Evolutionary conservation across 1,284 basidiomycete genomes (phyloP).

Genomic region (Meira nashicola): DNA sequence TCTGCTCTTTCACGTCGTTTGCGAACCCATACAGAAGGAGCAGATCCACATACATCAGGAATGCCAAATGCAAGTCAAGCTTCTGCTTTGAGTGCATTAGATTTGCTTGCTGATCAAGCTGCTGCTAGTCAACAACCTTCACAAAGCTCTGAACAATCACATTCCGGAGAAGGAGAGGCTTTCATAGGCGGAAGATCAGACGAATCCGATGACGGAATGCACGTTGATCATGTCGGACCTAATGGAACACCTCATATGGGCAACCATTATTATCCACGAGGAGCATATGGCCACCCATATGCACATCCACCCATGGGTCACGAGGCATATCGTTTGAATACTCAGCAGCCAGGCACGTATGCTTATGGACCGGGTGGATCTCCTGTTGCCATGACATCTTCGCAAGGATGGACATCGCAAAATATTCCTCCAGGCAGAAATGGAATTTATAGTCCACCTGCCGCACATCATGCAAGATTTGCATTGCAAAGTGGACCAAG

Average conservation of each 20-base stretch:
- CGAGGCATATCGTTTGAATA: not conserved
- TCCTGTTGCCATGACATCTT: not conserved
- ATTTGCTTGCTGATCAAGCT: conserved; percentile 51
- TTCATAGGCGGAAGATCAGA: conserved; percentile 10
- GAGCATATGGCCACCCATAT: conserved; percentile 7
- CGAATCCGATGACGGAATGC: conserved; percentile 4
- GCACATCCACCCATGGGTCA: conserved; percentile 1
- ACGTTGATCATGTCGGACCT: not conserved
- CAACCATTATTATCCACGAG: conserved; percentile 7
- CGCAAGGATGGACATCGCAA: conserved; percentile 4
- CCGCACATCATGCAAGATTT: not conserved
- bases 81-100: conserved; percentile 40
- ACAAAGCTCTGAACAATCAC: conserved; percentile 37
- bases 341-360: not conserved
- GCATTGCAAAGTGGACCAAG: conserved; percentile 1
- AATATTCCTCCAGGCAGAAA: not conserved
- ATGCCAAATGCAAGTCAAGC: not conserved
- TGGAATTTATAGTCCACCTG: conserved; percentile 2
- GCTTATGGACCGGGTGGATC: conserved; percentile 10
- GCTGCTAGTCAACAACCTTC: conserved; percentile 45
- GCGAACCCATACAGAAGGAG: conserved; percentile 35
- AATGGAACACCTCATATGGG: not conserved
- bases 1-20: not conserved
- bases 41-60: conserved; percentile 20
- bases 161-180: conserved; percentile 12